Base-by-base conservation (phyloP, 1,139 yeast genomes). In the Spathaspora sp. region DNA sequence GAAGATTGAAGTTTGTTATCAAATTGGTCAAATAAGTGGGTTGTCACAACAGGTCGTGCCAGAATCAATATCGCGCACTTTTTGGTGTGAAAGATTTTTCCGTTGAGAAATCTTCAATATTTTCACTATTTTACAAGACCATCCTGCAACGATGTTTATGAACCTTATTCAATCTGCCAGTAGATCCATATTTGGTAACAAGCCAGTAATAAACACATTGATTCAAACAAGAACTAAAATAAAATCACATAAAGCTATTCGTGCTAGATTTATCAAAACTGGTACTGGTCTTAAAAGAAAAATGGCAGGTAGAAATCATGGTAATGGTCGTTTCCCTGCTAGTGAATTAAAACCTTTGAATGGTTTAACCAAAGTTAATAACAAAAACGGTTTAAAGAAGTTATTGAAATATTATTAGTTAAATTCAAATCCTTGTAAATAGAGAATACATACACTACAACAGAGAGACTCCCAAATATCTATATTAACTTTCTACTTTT, bases 241-340 rank as follows among this genome's bases (percentile, higher is more conserved):
- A 69, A 85, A 84, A 62, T 78, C 90, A 7, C 87, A 84, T 59
- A 80, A 84, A 58, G 84, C 89, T 7, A 86, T 95, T 8, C 90
- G 91, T 43, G 88, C 86, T 63, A 78, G 96, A 67, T 86, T 91
- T 82, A 79, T 88, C 64, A 84, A 82, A 56, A 82, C 86, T n/a
- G 76, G 76, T 3, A 61, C 63, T 42, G 75, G 74, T 27, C 63
- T 63, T 58, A 77, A 76, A 59, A 72, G 84, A 60, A 89, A 89
- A 48, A 85, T 82, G 57, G 88, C 95, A 17, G 95, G 96, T 9
- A 81, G 96, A 68, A 87, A 88, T 57, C 98, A 90, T 65, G 97
- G 98, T 42, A 90, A 89, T 59, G 89, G 91, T 3, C 93, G 96
- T 23, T 90, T 95, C 84, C 80, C 91, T 42, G 69, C 81, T 41